Conservation (phyloP, 306 rosid genomes). For the Malus fusca region DNA sequence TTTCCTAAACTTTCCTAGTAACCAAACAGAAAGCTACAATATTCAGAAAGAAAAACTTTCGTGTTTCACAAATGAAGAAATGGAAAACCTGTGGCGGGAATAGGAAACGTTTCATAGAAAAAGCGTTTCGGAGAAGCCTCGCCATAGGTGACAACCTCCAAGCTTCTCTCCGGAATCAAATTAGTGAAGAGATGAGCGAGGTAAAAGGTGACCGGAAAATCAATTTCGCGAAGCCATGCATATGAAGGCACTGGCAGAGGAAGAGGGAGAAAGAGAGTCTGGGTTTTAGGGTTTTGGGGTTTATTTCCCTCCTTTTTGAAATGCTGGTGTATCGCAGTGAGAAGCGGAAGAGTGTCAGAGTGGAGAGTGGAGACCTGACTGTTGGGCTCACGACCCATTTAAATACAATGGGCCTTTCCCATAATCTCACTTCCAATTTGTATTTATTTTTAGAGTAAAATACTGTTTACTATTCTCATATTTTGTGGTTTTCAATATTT, state of each 20-base stretch:
- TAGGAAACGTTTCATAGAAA: slow-evolving; percentile 39
- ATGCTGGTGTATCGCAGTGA: neutral
- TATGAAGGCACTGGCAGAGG: neutral
- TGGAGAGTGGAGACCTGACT: neutral
- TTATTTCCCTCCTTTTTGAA: slow-evolving; percentile 51
- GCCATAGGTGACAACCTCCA: slow-evolving; percentile 40
- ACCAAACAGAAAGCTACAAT: slow-evolving; percentile 4
- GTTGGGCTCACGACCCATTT: neutral
- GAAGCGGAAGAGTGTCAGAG: neutral
- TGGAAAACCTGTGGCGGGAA: slow-evolving; percentile 38
- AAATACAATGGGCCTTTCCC: too few relatives aligned
- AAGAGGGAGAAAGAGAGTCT: neutral
- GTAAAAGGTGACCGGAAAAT: neutral
- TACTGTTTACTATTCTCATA: too few relatives aligned
- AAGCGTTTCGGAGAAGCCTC: slow-evolving; percentile 54
- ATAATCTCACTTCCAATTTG: neutral
- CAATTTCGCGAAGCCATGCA: neutral
- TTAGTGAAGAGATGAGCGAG: neutral
- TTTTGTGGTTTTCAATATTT: too few relatives aligned
- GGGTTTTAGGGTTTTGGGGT: slow-evolving; percentile 28
- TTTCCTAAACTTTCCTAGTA: neutral
- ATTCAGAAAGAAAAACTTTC: neutral
- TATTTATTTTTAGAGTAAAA: too few relatives aligned
- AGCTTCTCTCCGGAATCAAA: slow-evolving; percentile 2
- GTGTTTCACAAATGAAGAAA: neutral